Evolutionary conservation across 2,329 filamentous ascomycete genomes (phyloP).

Genomic region (Leptographium flavum): DNA sequence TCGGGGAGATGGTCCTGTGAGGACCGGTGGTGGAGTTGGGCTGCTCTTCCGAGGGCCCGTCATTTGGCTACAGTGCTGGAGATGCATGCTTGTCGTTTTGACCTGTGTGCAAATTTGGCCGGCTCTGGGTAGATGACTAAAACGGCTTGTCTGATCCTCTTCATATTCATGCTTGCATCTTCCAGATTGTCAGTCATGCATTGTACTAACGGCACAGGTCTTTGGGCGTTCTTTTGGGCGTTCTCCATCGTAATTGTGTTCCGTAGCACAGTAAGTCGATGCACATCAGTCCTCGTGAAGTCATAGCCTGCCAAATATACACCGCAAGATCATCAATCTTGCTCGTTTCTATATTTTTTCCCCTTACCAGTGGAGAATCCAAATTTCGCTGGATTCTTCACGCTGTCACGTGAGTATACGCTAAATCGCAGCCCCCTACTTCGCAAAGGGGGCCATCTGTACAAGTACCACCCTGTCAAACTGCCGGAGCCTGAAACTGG

Average conservation of each 20-base stretch:
- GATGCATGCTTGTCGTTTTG: constrained; percentile 42
- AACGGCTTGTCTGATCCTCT: constrained; percentile 21
- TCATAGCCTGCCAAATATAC: no score
- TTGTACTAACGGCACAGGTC: background rate
- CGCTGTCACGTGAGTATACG: background rate
- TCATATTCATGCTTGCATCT: background rate
- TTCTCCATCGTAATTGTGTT: no score
- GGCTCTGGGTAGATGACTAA: constrained; percentile 23
- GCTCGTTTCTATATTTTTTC: background rate
- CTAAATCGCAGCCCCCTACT: background rate
- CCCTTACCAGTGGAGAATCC: background rate
- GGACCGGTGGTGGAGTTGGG: constrained; percentile 65
- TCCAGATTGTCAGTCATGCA: background rate
- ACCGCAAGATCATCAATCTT: no score
- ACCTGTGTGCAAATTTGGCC: constrained; percentile 17
- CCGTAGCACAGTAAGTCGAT: no score
- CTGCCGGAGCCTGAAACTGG: background rate
- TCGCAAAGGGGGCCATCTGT: background rate
- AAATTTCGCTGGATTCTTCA: background rate
- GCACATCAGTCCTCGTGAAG: no score
- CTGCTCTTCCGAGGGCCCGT: constrained; percentile 23
- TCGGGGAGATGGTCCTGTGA: constrained; percentile 28
- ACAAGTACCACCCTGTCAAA: background rate
- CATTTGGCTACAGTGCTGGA: constrained; percentile 48
- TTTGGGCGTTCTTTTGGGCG: no score